Evolutionary conservation across 2,329 filamentous ascomycete species (phyloP).

Genomic region (Grosmannia clavigera): DNA sequence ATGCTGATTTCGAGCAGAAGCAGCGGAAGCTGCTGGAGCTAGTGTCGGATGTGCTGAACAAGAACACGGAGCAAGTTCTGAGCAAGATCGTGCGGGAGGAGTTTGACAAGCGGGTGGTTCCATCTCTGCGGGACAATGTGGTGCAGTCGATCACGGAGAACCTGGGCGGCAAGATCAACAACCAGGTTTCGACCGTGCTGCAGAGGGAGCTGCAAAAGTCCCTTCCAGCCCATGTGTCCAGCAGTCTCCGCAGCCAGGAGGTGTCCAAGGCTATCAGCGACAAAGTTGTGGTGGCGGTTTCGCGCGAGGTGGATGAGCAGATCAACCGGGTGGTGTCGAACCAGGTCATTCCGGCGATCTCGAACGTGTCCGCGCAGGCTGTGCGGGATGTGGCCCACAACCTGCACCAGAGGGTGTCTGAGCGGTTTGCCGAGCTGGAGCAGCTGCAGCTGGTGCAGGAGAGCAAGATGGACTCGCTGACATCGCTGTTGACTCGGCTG

Average conservation of each 20-base stretch:
- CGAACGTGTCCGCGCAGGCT: slow-evolving; percentile 49
- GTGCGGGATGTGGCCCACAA: slow-evolving; percentile 57
- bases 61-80: slow-evolving; percentile 59
- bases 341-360: slow-evolving; percentile 54
- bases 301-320: slow-evolving; percentile 56
- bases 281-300: slow-evolving; percentile 53
- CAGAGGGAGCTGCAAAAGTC: slow-evolving; percentile 61
- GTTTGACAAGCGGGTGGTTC: slow-evolving; percentile 64
- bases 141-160: slow-evolving; percentile 58
- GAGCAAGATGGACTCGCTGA: slow-evolving; percentile 62
- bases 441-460: slow-evolving; percentile 39
- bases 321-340: slow-evolving; percentile 48
- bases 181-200: slow-evolving; percentile 51
- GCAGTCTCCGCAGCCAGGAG: slow-evolving; percentile 61
- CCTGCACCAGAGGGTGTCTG: slow-evolving; percentile 49
- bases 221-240: slow-evolving; percentile 54
- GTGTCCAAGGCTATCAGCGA: slow-evolving; percentile 63
- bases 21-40: slow-evolving; percentile 43
- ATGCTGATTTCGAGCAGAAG: slow-evolving; percentile 38
- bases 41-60: slow-evolving; percentile 47
- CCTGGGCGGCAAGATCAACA: slow-evolving; percentile 54
- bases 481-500: slow-evolving; percentile 51
- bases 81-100: slow-evolving; percentile 63
- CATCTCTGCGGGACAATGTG: slow-evolving; percentile 56
- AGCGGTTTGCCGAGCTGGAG: slow-evolving; percentile 37